phyloP scores from a whole-genome alignment of 805 yeast species.

The Candida insectorum region DNA sequence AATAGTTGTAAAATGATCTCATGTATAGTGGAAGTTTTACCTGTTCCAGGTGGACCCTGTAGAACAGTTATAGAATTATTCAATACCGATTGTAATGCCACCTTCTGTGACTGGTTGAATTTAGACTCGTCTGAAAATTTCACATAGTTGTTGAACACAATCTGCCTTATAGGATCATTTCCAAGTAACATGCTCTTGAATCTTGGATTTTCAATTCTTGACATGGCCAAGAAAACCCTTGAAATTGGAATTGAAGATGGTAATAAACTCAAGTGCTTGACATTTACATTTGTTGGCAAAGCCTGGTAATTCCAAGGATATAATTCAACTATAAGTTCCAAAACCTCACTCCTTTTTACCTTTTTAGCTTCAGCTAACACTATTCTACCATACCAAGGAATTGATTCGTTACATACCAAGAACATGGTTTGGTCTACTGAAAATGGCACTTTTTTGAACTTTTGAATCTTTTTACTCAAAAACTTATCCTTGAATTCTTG shows the following conservation, averaged over 20 bases:
- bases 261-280: slow-evolving; percentile 37
- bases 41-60: slow-evolving; percentile 68
- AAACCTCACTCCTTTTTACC: slow-evolving; percentile 21
- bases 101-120: slow-evolving; percentile 57
- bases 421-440: slow-evolving; percentile 56
- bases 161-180: slow-evolving; percentile 50
- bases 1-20: slow-evolving; percentile 51
- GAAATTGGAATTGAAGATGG: slow-evolving; percentile 65
- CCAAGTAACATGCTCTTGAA: slow-evolving; percentile 55
- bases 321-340: slow-evolving; percentile 48
- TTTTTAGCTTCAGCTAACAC: slow-evolving; percentile 29
- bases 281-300: slow-evolving; percentile 45
- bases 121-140: slow-evolving; percentile 43
- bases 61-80: slow-evolving; percentile 47
- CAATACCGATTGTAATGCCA: slow-evolving; percentile 51
- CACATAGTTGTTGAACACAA: slow-evolving; percentile 53
- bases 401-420: slow-evolving; percentile 46
- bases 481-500: slow-evolving; percentile 49
- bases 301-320: slow-evolving; percentile 56
- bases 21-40: slow-evolving; percentile 42
- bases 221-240: slow-evolving; percentile 66
- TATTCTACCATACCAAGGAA: slow-evolving; percentile 59
- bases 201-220: slow-evolving; percentile 49
- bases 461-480: slow-evolving; percentile 47
- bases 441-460: slow-evolving; percentile 58